A percentile compares a stretch with the other conserved stretches of the same genome.
phyloP scores from a whole-genome alignment of 257 asterid genomes.

The Handroanthus guayacan region DNA sequence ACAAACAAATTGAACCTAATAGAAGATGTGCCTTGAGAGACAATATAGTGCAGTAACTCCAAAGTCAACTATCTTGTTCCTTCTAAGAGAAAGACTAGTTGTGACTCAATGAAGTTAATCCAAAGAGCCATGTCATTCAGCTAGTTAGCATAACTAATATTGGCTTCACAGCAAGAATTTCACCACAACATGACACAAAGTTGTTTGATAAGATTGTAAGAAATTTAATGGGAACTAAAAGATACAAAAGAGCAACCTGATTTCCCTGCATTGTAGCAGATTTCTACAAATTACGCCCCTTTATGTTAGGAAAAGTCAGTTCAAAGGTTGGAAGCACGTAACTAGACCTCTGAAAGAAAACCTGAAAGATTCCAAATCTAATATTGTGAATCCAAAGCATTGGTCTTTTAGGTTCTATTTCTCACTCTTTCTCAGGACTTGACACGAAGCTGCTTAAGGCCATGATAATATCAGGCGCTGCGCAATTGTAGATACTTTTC shows the following conservation, averaged over 20 bases:
- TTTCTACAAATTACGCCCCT: not conserved
- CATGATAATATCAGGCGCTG: constrained; percentile 3
- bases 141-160: not conserved
- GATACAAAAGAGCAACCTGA: not conserved
- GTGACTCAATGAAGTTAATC: not conserved
- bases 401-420: constrained; percentile 5
- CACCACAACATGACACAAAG: constrained; percentile 20
- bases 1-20: constrained; percentile 1
- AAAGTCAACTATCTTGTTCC: not conserved
- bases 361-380: not conserved
- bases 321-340: constrained; percentile 5
- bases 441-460: constrained; percentile 1
- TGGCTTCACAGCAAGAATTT: constrained; percentile 5
- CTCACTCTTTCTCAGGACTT: constrained; percentile 9
- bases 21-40: constrained; percentile 7
- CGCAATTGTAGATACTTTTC: constrained; percentile 1
- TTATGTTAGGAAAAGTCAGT: not conserved
- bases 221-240: constrained; percentile 3
- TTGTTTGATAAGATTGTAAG: not conserved
- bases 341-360: constrained; percentile 19
- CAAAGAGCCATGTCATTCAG: constrained; percentile 19
- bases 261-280: constrained; percentile 2
- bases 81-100: not conserved
- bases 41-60: not conserved
- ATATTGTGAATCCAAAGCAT: not conserved